A percentile compares a stretch with the other conserved stretches of the same genome.
Conservation (phyloP, 768 basidiomycete species). For the Boletus tomentosulus region DNA sequence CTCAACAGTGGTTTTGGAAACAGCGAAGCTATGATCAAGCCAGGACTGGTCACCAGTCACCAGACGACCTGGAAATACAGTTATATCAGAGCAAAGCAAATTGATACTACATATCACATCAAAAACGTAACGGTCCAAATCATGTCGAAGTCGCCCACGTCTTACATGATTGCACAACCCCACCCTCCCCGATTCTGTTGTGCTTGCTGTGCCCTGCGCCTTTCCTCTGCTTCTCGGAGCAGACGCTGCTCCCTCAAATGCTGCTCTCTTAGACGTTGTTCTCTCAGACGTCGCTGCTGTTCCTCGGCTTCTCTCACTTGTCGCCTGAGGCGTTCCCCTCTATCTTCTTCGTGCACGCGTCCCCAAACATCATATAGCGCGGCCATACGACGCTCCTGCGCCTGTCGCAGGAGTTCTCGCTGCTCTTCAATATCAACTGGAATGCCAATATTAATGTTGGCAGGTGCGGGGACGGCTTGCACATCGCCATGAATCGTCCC, state of each 20-base stretch:
- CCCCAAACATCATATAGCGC: neutral
- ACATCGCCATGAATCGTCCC: constrained; percentile 25
- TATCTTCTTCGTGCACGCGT: neutral
- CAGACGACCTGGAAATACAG: no score
- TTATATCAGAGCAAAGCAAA: no score
- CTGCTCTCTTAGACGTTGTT: neutral
- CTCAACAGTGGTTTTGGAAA: no score
- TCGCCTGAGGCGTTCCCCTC: neutral
- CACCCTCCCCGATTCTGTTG: constrained; percentile 9
- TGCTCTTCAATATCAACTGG: constrained; percentile 21
- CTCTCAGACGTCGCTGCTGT: neutral
- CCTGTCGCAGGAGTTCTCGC: constrained; percentile 13
- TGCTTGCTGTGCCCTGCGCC: constrained; percentile 1
- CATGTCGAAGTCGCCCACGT: neutral
- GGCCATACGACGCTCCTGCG: constrained; percentile 3
- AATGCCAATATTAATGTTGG: constrained; percentile 7
- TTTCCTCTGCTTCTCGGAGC: neutral
- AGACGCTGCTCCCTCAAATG: neutral
- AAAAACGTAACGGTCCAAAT: no score
- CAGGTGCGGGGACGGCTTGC: constrained; percentile 1
- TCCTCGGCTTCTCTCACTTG: neutral
- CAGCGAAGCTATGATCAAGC: no score
- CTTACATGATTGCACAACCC: constrained; percentile 26
- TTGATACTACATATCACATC: no score
- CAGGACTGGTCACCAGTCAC: no score